Base-by-base conservation (phyloP, 345 rosid species). In the Salix purpurea region DNA sequence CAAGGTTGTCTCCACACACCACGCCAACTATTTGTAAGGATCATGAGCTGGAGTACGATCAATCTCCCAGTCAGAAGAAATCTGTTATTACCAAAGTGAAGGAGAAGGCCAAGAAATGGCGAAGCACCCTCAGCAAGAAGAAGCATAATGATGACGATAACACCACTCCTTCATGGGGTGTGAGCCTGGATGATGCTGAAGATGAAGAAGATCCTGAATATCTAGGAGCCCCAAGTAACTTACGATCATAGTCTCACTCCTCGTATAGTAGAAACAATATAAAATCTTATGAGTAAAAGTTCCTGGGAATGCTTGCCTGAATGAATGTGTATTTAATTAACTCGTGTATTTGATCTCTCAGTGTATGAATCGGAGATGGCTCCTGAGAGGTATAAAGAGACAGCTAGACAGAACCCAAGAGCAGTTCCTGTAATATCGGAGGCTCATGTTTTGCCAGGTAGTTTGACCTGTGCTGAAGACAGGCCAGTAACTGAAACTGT, bases 301-400 rank as follows among this genome's bases (percentile, higher is more conserved):
- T 56, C 26, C 9, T n/a, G 13, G 14, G 48, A 44, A 37, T 44
- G 24, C 24, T 68, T 69, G 18, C 24, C 12, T n/a, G 14, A 39
- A 37, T 21, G 32, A 40, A 44, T 44, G 44, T 44, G 24, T 15
- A 56, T 56, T 70, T 50, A 50, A 42, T 69, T 58, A n/a, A 21
- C 60, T 23, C 7, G 19, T 64, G 1, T 24, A 6, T 5, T 5
- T 69, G 36, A 15, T 60, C 82, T 81, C 80, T 2, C 82, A 91
- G 97, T 89, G 91, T 90, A 91, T 76, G 94, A 91, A 83, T 90
- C 92, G 23, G 91, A 90, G 79, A 80, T 84, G 65, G 92, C 92
- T 11, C 89, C 94, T 60, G 89, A 84, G 71, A 85, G 80, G 39
- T 81, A 81, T 23, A 87, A 81, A 82, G 79, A 80, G 78, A 66